Percentiles rank a stretch among this genome's conserved stretches.
Conservation (phyloP, 106 monocot species). For the Platanthera guangdongensis region DNA sequence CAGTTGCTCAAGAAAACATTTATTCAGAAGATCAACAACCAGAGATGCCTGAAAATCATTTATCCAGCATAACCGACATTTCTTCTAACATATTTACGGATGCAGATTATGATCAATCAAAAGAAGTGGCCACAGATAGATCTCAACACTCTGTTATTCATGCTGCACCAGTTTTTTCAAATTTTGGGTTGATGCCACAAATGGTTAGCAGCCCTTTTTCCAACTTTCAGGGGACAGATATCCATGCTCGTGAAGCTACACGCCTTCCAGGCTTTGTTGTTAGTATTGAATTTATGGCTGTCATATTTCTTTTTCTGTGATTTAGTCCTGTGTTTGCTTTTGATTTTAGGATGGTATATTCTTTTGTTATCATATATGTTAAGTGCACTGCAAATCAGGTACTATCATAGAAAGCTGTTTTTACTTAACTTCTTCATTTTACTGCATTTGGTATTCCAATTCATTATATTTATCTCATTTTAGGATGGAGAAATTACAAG, state of each 20-base stretch:
- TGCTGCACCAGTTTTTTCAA: conserved; percentile 44
- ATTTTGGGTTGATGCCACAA: conserved; percentile 48
- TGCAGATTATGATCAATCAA: conserved; percentile 37
- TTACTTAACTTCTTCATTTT: background rate
- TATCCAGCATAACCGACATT: conserved; percentile 16
- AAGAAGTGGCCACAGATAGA: conserved; percentile 16
- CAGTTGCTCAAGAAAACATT: conserved; percentile 24
- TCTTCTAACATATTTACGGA: conserved; percentile 15
- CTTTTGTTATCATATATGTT: background rate
- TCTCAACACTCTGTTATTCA: conserved; percentile 38
- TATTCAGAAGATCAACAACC: conserved; percentile 16
- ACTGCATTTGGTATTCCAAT: background rate
- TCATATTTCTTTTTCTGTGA: background rate
- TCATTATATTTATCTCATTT: too few species aligned
- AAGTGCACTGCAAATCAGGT: background rate
- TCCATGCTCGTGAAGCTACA: conserved; percentile 37
- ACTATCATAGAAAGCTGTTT: background rate
- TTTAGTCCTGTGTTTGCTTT: background rate
- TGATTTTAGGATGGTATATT: background rate
- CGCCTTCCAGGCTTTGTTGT: conserved; percentile 51
- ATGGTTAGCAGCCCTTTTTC: conserved; percentile 42
- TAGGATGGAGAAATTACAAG: too few species aligned
- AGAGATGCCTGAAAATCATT: conserved; percentile 29
- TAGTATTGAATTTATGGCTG: conserved; percentile 14
- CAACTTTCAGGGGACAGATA: conserved; percentile 41